Evolutionary conservation across 352 stramenopile species (phyloP), one percentile per base, ranked within the genome.

Genomic region (Phytophthora agathidicida): DNA sequence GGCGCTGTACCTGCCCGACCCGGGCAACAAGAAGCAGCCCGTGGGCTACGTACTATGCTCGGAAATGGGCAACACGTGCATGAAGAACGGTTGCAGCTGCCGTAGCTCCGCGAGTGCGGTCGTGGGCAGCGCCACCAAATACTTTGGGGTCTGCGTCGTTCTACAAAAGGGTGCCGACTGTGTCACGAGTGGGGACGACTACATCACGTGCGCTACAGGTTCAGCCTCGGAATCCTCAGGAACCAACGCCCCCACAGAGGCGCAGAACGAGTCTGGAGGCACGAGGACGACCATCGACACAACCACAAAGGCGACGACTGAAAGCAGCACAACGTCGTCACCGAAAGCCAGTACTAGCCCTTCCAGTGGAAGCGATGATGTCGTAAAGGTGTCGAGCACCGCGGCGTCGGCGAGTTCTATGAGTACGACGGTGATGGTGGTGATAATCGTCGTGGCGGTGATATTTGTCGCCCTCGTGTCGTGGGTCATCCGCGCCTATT

Each of bases 71-170:
- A 57, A 55, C 28, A 73, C 52, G 23, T 79, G 70, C 61, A 62
- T 54, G 46, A 69, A 60, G n/a, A 66, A 64, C 50, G 56, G 51
- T 5, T 79, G 70, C 46, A 67, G 26, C 24, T 79, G 70, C 52
- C 65, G 70, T 0, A 57, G 51, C 10, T 17, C 43, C 3, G 42
- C 51, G 9, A 68, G 46, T 16, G 48, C 57, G n/a, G 28, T 35
- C 22, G 35, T 64, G 7, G 60, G 63, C 35, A 65, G 70, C 1
- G 36, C 48, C 0, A 64, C 47, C 16, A 49, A 65, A 20, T 68
- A 65, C 41, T 79, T 79, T 43, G 65, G 60, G 3, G 49, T 68
- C 8, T 79, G 65, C 26, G 36, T 75, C 3, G 19, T 71, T 8
- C 45, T 74, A 1, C 45, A 54, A 17, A 54, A 59, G 32, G 69